These are phyloP conservation scores for Suillus tomentosus DNA, from an alignment of 768 basidiomycete species.

Conservation along the genomic window DNA sequence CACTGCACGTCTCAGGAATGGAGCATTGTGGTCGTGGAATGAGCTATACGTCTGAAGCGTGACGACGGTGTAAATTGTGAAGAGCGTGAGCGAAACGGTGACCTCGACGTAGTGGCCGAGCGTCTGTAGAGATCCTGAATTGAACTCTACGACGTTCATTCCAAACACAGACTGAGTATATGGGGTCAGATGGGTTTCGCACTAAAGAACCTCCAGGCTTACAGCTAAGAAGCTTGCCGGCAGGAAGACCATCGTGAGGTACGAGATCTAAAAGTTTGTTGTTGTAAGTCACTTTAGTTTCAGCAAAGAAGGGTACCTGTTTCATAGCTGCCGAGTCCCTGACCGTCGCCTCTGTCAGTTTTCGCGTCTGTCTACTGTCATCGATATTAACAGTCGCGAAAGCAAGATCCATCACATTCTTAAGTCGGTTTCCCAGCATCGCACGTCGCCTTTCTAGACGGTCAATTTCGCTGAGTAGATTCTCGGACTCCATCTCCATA, in stretches of 20 bases:
- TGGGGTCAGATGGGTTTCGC: not conserved
- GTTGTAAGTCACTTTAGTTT: conserved; percentile 27
- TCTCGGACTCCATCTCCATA: conserved; percentile 49
- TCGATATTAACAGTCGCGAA: conserved; percentile 61
- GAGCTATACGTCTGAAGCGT: conserved; percentile 45
- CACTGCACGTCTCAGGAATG: conserved; percentile 20
- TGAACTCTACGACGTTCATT: conserved; percentile 56
- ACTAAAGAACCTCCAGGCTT: conserved; percentile 1
- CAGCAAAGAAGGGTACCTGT: conserved; percentile 22
- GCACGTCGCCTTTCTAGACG: conserved; percentile 41
- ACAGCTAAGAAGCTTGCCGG: conserved; percentile 50
- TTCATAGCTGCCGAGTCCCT: conserved; percentile 45
- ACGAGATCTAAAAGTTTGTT: conserved; percentile 34
- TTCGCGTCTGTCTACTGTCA: conserved; percentile 53
- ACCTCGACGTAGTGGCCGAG: conserved; percentile 41
- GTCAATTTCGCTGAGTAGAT: conserved; percentile 50
- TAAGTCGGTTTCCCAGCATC: conserved; percentile 32
- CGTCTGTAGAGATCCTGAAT: conserved; percentile 30
- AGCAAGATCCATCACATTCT: conserved; percentile 40
- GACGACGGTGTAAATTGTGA: conserved; percentile 57
- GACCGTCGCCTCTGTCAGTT: conserved; percentile 48
- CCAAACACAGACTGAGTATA: conserved; percentile 48
- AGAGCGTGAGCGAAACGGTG: conserved; percentile 48
- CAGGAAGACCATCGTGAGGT: conserved; percentile 63
- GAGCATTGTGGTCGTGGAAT: conserved; percentile 21